Base-by-base conservation (phyloP, 139 green algal genomes). In the Picochlorum sp. region DNA sequence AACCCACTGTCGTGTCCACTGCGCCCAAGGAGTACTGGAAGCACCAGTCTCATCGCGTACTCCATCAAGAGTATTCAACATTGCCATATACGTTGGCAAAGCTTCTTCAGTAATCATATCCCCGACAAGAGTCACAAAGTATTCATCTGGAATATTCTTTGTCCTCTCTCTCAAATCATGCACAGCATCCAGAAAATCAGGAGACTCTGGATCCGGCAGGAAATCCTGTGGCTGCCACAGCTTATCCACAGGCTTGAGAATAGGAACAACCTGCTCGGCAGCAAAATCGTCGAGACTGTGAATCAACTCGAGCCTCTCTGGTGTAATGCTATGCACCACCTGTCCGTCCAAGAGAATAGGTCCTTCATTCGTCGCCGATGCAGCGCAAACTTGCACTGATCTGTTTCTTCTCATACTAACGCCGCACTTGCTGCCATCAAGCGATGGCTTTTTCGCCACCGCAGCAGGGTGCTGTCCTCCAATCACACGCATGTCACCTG, bases 41-140 rank as follows among this genome's bases (percentile, higher is more conserved):
- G 60, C 60, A 20, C 60, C 60, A 31, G 83, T 96, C 77, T 96
- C 87, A 67, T 98, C 92, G 11, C 86, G 70, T 23, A 94, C 89
- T 31, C 92, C 94, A 57, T 99, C 94, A 49, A 99, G 82, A 9
- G 92, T 97, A 84, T 99, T 99, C 38, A 99, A 78, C 94, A 99
- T 99, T 71, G 89, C 94, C 93, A 98, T 97, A 83, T 99, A 99
- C 14, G 93, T 99, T 31, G 94, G 94, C 59, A 99, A 82, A 21
- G 94, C 94, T 82, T 99, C 94, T 85, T 99, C 94, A 4, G 92
- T 98, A 70, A 97, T 92, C 85, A 92, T 95, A 74, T 97, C 90
- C 47, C 84, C 83, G 57, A 66, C 82, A 47, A 98, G 83, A 13
- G 86, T 83, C 23, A 99, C 89, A 62, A 97, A 79, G 77, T 96